Evolutionary conservation across 2,329 filamentous ascomycete species (phyloP).

Genomic region (Pezicula neosporulosa): DNA sequence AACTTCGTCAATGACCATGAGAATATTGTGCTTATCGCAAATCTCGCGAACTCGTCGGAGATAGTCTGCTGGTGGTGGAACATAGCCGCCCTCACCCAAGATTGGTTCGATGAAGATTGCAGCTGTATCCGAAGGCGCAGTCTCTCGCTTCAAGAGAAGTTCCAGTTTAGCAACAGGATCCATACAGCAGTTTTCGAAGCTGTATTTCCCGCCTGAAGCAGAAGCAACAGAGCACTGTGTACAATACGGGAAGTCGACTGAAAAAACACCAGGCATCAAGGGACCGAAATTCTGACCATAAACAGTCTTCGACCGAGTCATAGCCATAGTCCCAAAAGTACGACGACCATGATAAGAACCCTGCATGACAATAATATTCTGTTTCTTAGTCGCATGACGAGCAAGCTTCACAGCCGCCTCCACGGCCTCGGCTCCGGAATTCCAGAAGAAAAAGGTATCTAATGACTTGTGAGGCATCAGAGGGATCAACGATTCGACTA

Average conservation of each 20-base stretch:
- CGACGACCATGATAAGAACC: constrained; percentile 88
- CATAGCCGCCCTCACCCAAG: constrained; percentile 91
- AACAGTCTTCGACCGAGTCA: constrained; percentile 29
- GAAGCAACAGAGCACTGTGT: constrained; percentile 31
- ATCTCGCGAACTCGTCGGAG: constrained; percentile 72
- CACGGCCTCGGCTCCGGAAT: constrained; percentile 90
- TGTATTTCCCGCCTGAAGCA: constrained; percentile 24
- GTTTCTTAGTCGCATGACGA: constrained; percentile 50
- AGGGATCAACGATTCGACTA: constrained; percentile 82
- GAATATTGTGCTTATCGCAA: constrained; percentile 88
- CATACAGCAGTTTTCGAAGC: constrained; percentile 34
- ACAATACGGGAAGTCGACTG: constrained; percentile 35
- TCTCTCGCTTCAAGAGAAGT: constrained; percentile 71
- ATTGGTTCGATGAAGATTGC: constrained; percentile 93
- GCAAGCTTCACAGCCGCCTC: constrained; percentile 93
- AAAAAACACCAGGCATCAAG: constrained; percentile 34
- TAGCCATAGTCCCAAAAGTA: constrained; percentile 68
- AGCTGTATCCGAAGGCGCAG: constrained; percentile 57
- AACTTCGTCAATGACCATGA: constrained; percentile 95
- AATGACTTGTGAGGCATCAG: constrained; percentile 85
- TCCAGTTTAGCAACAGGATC: constrained; percentile 27
- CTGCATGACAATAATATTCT: constrained; percentile 75
- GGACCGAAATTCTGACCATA: constrained; percentile 32
- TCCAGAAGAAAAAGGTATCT: constrained; percentile 92
- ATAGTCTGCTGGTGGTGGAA: constrained; percentile 87